Conservation (phyloP, 345 rosid genomes). For the Salix viminalis region DNA sequence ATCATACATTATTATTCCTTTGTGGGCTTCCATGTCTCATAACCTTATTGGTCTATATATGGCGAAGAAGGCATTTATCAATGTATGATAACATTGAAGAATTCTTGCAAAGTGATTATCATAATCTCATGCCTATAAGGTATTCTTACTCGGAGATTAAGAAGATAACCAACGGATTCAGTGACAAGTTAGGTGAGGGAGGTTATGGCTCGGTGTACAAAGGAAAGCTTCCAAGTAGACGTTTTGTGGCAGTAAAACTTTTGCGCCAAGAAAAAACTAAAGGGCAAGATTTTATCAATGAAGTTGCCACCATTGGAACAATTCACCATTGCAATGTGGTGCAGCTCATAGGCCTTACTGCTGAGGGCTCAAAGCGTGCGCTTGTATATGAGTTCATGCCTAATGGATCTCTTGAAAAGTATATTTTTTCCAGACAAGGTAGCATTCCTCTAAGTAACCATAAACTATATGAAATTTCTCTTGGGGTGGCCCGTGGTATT, state of each 20-base stretch:
- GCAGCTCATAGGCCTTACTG: conserved; percentile 1
- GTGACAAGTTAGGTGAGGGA: conserved; percentile 9
- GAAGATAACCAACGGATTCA: background rate
- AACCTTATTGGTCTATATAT: background rate
- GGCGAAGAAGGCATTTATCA: conserved; percentile 1
- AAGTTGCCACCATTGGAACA: conserved; percentile 16
- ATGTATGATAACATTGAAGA: background rate
- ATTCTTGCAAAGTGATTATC: background rate
- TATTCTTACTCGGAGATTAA: background rate
- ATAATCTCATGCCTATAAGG: background rate
- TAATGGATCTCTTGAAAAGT: background rate
- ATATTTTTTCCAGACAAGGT: background rate
- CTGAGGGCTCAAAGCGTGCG: background rate
- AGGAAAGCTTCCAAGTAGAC: conserved; percentile 1
- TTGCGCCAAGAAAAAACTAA: background rate
- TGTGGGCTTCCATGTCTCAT: background rate
- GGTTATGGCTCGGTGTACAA: conserved; percentile 11
- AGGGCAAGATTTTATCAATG: conserved; percentile 10
- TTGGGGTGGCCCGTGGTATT: too few species aligned
- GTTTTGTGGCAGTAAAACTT: background rate
- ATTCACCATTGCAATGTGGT: conserved; percentile 6
- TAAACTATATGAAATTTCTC: too few species aligned
- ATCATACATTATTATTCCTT: background rate
- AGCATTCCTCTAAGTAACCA: background rate
- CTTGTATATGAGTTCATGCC: background rate